Evolutionary conservation across 2,329 filamentous ascomycete genomes (phyloP), one percentile per base, ranked within the genome.

Genomic region (Colletotrichum sp.): DNA sequence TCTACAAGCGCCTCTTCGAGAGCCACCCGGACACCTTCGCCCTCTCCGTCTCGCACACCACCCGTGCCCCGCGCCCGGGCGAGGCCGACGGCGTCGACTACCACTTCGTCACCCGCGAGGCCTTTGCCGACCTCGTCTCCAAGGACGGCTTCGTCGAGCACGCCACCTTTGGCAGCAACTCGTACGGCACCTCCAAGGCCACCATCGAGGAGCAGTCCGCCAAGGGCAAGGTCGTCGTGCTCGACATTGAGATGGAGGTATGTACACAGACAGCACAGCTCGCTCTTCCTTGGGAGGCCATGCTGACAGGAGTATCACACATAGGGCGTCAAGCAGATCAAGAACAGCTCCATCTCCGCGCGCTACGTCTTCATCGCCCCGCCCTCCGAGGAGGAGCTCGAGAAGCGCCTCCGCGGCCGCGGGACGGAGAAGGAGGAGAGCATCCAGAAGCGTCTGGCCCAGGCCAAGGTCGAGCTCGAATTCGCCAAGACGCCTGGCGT

Each of bases 181-280:
- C 92, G 82, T 98, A 98, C 86, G 96, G 96, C 72, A 98, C 96
- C 7, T 95, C 92, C 83, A 93, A 95, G 82, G 89, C 90, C 85
- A 95, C 95, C 32, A 95, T 98, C 78, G 90, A 93, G 84, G 92
- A 95, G 81, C 93, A 96, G 83, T 90, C 90, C 3, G 90, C 91
- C 77, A 92, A 93, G 86, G 93, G 93, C 21, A 90, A 90, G 81
- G 92, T 96, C 57, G 96, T 96, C 77, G 92, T 98, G 64, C 88
- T 98, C 79, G 96, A 99, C 84, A 99, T 98, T 83, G 96, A 98
- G 89, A 98, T 98, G 95, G 96, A 98, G 91, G 93, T 94, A 83
- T 39, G 87, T 1, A 16, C 21, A 15, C 32, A 34, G 16, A 44
- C 3, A 44, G 36, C 36, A 18, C 39, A 44, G 16, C 16, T 4